These are phyloP conservation scores for Clonostachys byssicola DNA, from an alignment of 2,329 filamentous ascomycete species.

Conservation along the genomic window DNA sequence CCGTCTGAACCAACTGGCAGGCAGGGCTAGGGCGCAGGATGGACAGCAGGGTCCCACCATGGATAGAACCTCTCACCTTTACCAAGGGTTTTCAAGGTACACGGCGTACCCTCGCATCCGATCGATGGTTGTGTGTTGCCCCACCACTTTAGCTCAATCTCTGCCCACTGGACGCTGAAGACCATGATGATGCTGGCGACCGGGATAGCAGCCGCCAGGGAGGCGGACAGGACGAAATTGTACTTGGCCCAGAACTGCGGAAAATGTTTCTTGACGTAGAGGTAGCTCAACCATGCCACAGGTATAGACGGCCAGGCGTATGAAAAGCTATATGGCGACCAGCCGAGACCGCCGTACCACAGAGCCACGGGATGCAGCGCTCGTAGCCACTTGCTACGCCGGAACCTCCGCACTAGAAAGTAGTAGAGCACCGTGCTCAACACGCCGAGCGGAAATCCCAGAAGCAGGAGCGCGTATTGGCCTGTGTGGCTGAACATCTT, in stretches of 20 bases:
- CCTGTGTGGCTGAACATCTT: conserved; percentile 29
- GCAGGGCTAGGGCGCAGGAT: too few species aligned
- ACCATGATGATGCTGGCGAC: conserved; percentile 35
- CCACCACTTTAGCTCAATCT: conserved; percentile 33
- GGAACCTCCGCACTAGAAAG: conserved; percentile 26
- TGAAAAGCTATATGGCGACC: conserved; percentile 2
- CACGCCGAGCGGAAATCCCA: conserved; percentile 37
- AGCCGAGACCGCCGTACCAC: conserved; percentile 22
- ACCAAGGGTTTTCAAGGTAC: conserved; percentile 5
- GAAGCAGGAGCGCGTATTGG: conserved; percentile 28
- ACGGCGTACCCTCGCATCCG: conserved; percentile 8
- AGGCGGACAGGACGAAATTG: conserved; percentile 38
- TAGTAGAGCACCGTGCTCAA: conserved; percentile 26
- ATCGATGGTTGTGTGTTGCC: conserved; percentile 24
- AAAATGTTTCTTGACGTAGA: conserved; percentile 13
- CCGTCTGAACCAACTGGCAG: too few species aligned
- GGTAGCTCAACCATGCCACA: conserved; percentile 11
- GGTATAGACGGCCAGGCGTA: conserved; percentile 11
- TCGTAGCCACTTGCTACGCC: conserved; percentile 22
- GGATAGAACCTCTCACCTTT: conserved; percentile 10
- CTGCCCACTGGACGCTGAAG: conserved; percentile 25
- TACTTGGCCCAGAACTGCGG: conserved; percentile 41
- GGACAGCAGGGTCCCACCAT: conserved; percentile 4
- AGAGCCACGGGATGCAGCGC: conserved; percentile 28
- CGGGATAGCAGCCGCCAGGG: conserved; percentile 34